phyloP scores from a whole-genome alignment of 257 asterid genomes.

The Solanum chilense region DNA sequence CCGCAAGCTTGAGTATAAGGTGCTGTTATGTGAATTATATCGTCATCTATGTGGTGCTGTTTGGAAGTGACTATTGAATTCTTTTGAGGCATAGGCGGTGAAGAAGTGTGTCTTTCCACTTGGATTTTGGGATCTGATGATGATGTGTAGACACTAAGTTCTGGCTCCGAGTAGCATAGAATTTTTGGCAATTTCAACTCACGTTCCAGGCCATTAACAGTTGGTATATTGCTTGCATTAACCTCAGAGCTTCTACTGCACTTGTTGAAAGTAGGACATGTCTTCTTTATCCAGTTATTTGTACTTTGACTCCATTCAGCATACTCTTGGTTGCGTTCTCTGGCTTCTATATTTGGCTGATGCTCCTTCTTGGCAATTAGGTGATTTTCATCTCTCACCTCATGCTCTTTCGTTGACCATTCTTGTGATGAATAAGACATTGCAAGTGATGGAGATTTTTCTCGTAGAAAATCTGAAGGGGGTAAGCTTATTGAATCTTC shows the following conservation, averaged over 20 bases:
- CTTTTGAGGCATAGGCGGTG: not conserved
- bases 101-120: not conserved
- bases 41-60: constrained; percentile 7
- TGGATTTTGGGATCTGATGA: constrained; percentile 8
- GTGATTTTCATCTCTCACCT: constrained; percentile 17
- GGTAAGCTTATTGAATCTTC: constrained; percentile 17
- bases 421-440: constrained; percentile 22
- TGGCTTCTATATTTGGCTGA: constrained; percentile 7
- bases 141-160: not conserved
- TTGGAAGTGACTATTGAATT: not conserved
- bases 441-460: constrained; percentile 25
- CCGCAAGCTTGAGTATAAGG: constrained; percentile 5
- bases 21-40: constrained; percentile 4
- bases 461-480: constrained; percentile 6
- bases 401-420: constrained; percentile 11
- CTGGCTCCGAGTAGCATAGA: constrained; percentile 2
- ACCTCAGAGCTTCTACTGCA: not conserved
- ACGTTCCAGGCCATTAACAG: constrained; percentile 12
- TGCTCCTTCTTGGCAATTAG: constrained; percentile 8
- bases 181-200: constrained; percentile 21
- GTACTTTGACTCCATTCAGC: constrained; percentile 9
- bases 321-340: constrained; percentile 11
- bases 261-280: constrained; percentile 1
- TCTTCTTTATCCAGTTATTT: not conserved
- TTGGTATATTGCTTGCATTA: constrained; percentile 3